These are phyloP conservation scores for Cercospora citrullina DNA, from an alignment of 2,329 filamentous ascomycete genomes.

Conservation along the genomic window DNA sequence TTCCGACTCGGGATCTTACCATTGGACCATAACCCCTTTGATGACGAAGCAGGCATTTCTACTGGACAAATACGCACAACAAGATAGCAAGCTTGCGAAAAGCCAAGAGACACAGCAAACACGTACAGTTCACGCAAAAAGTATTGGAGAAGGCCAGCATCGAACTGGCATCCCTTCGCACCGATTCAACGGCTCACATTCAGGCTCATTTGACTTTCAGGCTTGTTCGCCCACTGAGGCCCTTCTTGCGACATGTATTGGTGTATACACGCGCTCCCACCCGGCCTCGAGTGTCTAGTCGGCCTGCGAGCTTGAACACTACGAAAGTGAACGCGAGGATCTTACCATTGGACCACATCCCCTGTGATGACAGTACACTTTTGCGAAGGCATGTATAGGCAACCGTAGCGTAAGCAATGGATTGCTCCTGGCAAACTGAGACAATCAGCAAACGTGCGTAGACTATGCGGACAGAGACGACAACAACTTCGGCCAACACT, in stretches of 20 bases:
- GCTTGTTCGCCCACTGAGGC: not conserved
- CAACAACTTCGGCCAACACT: not conserved
- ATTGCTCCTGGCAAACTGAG: not conserved
- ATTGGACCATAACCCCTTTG: slow-evolving; percentile 3
- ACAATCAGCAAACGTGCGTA: not conserved
- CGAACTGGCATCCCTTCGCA: slow-evolving; percentile 8
- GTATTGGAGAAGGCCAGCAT: slow-evolving; percentile 8
- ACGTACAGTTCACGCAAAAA: not conserved
- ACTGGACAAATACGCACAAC: too few relatives aligned
- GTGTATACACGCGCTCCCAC: not conserved
- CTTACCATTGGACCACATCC: slow-evolving; percentile 9
- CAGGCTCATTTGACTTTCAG: not conserved
- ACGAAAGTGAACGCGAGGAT: slow-evolving; percentile 1
- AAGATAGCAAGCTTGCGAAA: too few relatives aligned
- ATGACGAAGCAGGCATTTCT: too few relatives aligned
- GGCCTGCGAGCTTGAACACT: not conserved
- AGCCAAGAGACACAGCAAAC: not conserved
- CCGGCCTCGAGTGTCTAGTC: not conserved
- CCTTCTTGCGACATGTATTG: not conserved
- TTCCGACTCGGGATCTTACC: too few relatives aligned
- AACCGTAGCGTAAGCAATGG: not conserved
- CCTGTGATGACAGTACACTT: not conserved
- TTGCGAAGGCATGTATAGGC: not conserved
- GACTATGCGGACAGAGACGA: not conserved
- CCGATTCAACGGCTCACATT: not conserved